Conservation (phyloP, 139 green algal genomes). For the Closterium sp. region DNA sequence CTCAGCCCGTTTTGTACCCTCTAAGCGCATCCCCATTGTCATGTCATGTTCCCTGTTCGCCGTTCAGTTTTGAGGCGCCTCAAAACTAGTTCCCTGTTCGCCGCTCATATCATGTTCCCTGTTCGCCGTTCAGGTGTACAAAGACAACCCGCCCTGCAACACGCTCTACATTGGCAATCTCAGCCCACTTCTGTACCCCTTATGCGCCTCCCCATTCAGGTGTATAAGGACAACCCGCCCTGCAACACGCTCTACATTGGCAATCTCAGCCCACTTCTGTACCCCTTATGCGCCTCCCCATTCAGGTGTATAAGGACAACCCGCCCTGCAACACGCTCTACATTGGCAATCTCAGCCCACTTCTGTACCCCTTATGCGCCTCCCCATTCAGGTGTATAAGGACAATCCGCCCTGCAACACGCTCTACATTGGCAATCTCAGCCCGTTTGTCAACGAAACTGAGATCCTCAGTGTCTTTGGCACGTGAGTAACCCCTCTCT, state of each 20-base stretch:
- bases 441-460: background rate
- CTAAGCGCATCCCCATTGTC: slow-evolving; percentile 71
- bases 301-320: slow-evolving; percentile 45
- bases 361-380: background rate
- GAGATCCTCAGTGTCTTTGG: slow-evolving; percentile 6
- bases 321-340: background rate
- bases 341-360: background rate
- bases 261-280: slow-evolving; percentile 68
- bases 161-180: background rate
- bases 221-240: slow-evolving; percentile 79
- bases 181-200: slow-evolving; percentile 1
- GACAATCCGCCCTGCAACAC: background rate
- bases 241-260: slow-evolving; percentile 95
- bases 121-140: background rate
- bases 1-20: slow-evolving; percentile 61
- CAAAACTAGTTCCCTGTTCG: too few relatives aligned
- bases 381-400: background rate
- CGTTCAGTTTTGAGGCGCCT: too few relatives aligned
- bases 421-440: slow-evolving; percentile 4
- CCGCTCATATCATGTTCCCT: too few relatives aligned
- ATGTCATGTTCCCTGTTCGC: too few relatives aligned
- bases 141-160: background rate
- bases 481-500: background rate
- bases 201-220: too few relatives aligned
- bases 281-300: slow-evolving; percentile 68